Evolutionary conservation across 2,329 filamentous ascomycete genomes (phyloP).

Genomic region (Plenodomus biglobosus): DNA sequence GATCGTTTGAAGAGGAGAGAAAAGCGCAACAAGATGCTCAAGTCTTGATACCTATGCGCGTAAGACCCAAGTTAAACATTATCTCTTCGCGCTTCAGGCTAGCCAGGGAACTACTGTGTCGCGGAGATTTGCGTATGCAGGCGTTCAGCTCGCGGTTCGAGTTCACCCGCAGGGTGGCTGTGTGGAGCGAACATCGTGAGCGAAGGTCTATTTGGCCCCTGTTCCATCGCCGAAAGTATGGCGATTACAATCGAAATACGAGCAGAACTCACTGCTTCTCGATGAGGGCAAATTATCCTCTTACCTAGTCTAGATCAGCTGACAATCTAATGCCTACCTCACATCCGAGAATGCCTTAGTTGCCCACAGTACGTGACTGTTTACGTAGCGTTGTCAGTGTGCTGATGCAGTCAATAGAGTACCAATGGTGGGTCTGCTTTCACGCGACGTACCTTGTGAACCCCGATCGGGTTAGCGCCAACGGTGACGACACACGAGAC

Average conservation of each 20-base stretch:
- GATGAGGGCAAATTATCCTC: neutral
- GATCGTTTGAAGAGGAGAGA: slow-evolving; percentile 92
- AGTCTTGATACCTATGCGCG: slow-evolving; percentile 45
- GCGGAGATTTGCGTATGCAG: neutral
- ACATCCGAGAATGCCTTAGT: neutral
- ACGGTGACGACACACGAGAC: slow-evolving; percentile 12
- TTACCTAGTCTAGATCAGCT: no score
- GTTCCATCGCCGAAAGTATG: neutral
- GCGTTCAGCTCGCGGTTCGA: neutral
- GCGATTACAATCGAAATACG: neutral
- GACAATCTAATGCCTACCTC: no score
- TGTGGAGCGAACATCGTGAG: neutral
- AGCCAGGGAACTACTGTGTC: neutral
- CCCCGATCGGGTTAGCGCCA: neutral
- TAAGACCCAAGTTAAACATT: neutral
- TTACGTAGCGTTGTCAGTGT: neutral
- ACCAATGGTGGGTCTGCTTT: no score
- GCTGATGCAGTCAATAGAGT: no score
- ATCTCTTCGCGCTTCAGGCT: neutral
- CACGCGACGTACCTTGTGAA: neutral
- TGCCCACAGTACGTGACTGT: neutral
- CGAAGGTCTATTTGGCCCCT: neutral
- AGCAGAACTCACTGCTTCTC: neutral
- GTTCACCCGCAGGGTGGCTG: no score
- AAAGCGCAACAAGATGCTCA: slow-evolving; percentile 84